Evolutionary conservation across 768 basidiomycete genomes (phyloP).

Genomic region (Mycena chlorophos): DNA sequence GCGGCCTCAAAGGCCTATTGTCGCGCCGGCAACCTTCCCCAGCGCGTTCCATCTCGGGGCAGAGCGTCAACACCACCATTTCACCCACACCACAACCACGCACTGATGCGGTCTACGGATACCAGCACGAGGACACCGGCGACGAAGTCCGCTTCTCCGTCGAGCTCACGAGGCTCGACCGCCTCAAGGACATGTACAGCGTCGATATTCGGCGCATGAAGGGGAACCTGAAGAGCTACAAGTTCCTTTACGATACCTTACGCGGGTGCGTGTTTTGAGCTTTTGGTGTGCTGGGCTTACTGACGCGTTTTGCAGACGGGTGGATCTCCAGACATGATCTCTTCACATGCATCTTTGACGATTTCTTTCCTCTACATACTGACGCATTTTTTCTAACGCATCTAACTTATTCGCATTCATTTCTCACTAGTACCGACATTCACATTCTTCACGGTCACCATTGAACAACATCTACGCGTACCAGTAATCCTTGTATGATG

Average conservation of each 20-base stretch:
- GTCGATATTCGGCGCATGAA: slow-evolving; percentile 87
- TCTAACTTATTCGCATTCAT: neutral
- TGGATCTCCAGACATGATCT: neutral
- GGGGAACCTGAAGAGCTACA: slow-evolving; percentile 83
- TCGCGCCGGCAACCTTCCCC: slow-evolving; percentile 56
- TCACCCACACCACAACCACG: slow-evolving; percentile 24
- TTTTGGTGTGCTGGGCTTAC: neutral
- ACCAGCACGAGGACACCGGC: slow-evolving; percentile 66
- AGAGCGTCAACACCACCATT: slow-evolving; percentile 23
- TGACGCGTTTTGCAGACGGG: neutral
- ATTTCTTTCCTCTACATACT: neutral
- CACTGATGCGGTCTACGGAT: slow-evolving; percentile 61
- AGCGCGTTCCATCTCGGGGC: slow-evolving; percentile 23
- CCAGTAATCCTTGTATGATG: no score
- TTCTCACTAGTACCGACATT: no score
- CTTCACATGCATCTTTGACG: no score
- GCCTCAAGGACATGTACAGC: slow-evolving; percentile 80
- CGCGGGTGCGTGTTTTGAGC: slow-evolving; percentile 50
- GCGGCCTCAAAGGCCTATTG: slow-evolving; percentile 60
- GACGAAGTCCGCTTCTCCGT: slow-evolving; percentile 94
- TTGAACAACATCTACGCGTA: no score
- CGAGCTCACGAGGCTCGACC: slow-evolving; percentile 83
- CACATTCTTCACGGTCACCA: no score
- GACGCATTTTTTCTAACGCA: neutral
- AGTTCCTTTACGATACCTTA: slow-evolving; percentile 75